Evolutionary conservation across 2,329 filamentous ascomycete genomes (phyloP).

Genomic region (Myriangium duriaei): DNA sequence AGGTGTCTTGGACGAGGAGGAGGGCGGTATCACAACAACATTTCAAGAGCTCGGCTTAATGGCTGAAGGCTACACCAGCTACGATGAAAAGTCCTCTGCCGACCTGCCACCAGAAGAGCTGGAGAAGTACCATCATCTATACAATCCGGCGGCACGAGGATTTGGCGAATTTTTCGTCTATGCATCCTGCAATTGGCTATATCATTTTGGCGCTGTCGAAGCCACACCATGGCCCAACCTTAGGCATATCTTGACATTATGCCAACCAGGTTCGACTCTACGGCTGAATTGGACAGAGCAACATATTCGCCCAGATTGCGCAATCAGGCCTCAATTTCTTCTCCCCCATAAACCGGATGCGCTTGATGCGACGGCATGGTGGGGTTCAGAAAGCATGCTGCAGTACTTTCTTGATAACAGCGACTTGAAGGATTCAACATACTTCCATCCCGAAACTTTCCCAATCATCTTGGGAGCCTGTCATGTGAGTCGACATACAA

Average conservation of each 20-base stretch:
- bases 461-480: too few species aligned
- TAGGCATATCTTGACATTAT: not conserved
- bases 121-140: too few species aligned
- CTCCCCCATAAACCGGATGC: constrained; percentile 24
- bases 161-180: constrained; percentile 25
- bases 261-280: constrained; percentile 1
- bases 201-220: constrained; percentile 20
- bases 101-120: too few species aligned
- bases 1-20: too few species aligned
- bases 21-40: too few species aligned
- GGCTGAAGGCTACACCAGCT: too few species aligned
- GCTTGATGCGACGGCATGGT: constrained; percentile 24
- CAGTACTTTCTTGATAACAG: not conserved
- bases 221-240: not conserved
- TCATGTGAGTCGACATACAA: too few species aligned
- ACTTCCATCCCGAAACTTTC: too few species aligned
- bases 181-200: constrained; percentile 25
- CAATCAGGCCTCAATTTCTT: constrained; percentile 20
- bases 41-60: too few species aligned
- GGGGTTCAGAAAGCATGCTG: constrained; percentile 22
- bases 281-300: constrained; percentile 4
- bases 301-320: constrained; percentile 14
- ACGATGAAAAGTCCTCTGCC: too few species aligned
- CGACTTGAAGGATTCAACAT: not conserved
- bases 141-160: constrained; percentile 16